These are phyloP conservation scores for Ophidiomyces ophidiicola DNA, from an alignment of 2,329 filamentous ascomycete species.

Conservation along the genomic window DNA sequence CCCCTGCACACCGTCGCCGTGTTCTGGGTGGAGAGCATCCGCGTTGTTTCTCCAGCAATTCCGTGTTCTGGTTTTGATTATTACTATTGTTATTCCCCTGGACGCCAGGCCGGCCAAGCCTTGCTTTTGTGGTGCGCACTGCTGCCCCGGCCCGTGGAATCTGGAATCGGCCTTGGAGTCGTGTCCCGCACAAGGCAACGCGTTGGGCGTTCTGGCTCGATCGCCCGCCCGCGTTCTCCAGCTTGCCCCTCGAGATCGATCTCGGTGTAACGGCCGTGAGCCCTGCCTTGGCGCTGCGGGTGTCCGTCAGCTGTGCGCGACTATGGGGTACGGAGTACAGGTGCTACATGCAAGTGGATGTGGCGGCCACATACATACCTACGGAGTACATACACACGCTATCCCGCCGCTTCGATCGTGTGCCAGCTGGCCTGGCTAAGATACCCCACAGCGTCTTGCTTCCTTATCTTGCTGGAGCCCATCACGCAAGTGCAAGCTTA, in stretches of 20 bases:
- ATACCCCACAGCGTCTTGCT: constrained; percentile 7
- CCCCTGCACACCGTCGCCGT: too few species aligned
- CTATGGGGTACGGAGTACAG: neutral
- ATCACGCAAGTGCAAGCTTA: constrained; percentile 1
- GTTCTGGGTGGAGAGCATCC: too few species aligned
- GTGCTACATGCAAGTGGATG: neutral
- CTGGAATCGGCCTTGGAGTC: too few species aligned
- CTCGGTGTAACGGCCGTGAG: too few species aligned
- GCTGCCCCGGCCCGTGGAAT: too few species aligned
- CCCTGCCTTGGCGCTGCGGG: too few species aligned
- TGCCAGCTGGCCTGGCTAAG: constrained; percentile 9
- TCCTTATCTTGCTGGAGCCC: constrained; percentile 4
- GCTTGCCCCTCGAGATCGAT: neutral
- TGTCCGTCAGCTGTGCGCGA: too few species aligned
- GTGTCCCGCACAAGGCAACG: constrained; percentile 4
- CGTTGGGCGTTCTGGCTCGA: constrained; percentile 6
- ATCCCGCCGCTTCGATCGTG: too few species aligned
- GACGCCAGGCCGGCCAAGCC: neutral
- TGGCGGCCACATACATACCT: neutral
- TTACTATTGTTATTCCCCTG: too few species aligned
- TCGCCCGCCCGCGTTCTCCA: neutral
- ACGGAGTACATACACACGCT: neutral
- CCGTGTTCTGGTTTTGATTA: too few species aligned
- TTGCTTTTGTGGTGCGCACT: too few species aligned
- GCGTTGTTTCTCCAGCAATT: too few species aligned